Evolutionary conservation across 176 grass and related monocot species (phyloP).

Genomic region (Themeda triandra): DNA sequence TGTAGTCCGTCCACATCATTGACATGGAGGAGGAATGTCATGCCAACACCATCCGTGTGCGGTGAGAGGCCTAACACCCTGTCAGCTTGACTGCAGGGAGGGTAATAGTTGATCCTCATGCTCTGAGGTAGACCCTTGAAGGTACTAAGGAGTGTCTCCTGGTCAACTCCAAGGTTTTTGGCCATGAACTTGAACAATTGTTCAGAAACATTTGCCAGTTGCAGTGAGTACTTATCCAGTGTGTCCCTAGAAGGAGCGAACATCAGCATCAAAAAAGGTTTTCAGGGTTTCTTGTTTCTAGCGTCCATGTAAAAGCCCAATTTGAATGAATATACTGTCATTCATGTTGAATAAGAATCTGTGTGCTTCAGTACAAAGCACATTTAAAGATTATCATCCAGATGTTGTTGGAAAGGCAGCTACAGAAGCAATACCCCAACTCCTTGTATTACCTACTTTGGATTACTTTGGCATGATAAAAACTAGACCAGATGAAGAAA

Average conservation of each 20-base stretch:
- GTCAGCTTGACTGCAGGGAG: constrained; percentile 47
- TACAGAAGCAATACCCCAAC: not conserved
- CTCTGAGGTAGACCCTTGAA: constrained; percentile 41
- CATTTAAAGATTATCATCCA: not conserved
- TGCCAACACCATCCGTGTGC: constrained; percentile 45
- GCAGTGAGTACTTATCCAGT: constrained; percentile 25
- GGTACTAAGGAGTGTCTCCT: constrained; percentile 20
- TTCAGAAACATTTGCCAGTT: constrained; percentile 30
- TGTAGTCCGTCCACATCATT: constrained; percentile 62
- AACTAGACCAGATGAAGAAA: not conserved
- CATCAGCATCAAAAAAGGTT: not conserved
- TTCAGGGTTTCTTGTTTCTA: not conserved
- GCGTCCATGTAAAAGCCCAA: not conserved
- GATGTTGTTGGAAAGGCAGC: not conserved
- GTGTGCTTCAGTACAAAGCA: not conserved
- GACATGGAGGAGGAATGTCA: constrained; percentile 59
- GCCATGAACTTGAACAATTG: constrained; percentile 50
- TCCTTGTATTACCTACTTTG: not conserved
- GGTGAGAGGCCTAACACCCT: constrained; percentile 66
- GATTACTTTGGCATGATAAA: not conserved
- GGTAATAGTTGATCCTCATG: constrained; percentile 68
- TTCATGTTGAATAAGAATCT: not conserved
- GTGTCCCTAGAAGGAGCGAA: constrained; percentile 12
- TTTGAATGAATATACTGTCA: not conserved
- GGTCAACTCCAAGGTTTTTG: constrained; percentile 33